Conservation (phyloP, 2,329 filamentous ascomycete genomes). For the Ascochyta viciae-villosae region DNA sequence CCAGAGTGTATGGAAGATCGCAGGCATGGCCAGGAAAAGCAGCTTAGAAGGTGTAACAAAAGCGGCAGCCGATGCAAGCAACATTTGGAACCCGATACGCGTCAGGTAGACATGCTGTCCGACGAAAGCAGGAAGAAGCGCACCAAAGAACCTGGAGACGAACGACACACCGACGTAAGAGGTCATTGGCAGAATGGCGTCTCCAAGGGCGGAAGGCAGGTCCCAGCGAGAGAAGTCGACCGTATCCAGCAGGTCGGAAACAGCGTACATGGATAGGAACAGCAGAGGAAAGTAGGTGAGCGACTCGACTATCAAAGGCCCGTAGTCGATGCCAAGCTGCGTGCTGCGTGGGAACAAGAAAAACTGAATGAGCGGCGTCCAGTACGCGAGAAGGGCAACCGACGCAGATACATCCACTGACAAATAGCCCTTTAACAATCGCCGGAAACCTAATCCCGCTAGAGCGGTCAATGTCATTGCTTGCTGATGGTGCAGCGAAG, state of each 20-base stretch:
- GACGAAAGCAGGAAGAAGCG: conserved; percentile 58
- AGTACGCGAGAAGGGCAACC: conserved; percentile 77
- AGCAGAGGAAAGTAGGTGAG: conserved; percentile 69
- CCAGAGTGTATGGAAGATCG: conserved; percentile 72
- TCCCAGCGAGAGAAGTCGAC: conserved; percentile 63
- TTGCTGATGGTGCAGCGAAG: conserved; percentile 73
- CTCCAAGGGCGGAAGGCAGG: conserved; percentile 64
- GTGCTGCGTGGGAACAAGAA: conserved; percentile 72
- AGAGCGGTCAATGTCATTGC: conserved; percentile 71
- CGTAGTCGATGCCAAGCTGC: conserved; percentile 70
- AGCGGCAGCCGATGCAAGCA: conserved; percentile 70
- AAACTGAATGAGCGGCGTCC: conserved; percentile 76
- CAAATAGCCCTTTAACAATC: conserved; percentile 60
- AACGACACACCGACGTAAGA: conserved; percentile 70
- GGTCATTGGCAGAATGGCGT: conserved; percentile 69
- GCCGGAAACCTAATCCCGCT: conserved; percentile 73
- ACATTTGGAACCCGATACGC: conserved; percentile 73
- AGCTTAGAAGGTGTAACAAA: conserved; percentile 72
- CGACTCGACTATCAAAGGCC: conserved; percentile 77
- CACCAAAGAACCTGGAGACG: conserved; percentile 51
- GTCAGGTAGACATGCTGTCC: conserved; percentile 71
- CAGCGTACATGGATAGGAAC: conserved; percentile 49
- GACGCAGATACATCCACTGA: conserved; percentile 58
- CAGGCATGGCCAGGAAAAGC: conserved; percentile 72
- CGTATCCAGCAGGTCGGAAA: conserved; percentile 64